Evolutionary conservation across 2,329 filamentous ascomycete genomes (phyloP), one percentile per base, ranked within the genome.

Genomic region (Fusarium poae): DNA sequence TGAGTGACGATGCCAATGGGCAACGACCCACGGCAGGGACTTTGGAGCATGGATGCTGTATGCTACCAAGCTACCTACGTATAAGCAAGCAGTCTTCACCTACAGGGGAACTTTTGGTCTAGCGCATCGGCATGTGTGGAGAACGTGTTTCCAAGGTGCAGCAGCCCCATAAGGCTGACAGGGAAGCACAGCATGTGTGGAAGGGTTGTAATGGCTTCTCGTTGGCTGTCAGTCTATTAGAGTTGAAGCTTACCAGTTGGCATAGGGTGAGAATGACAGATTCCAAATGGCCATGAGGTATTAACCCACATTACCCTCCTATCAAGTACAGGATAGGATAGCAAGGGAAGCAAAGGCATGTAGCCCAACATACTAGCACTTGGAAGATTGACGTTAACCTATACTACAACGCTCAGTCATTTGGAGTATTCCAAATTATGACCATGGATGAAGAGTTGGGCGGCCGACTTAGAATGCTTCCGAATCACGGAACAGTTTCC

Each of bases 91-190:
- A 56, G 45, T 32, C 25, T 64, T 48, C 23, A 46, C 45, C 30
- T 45, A 55, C 23, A 49, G 10, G 25, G 54, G 70, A 60, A 62
- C 71, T 73, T 74, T 74, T 64, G 67, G 57, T 56, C 42, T 63
- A 61, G 59, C 62, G 58, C 63, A 65, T 72, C 62, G 60, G 50
- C 48, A 57, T 44, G 42, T 64, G 71, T 73, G 68, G 70, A 65
- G 67, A 70, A 50, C 51, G 37, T 67, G 51, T 48, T 25, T 67
- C 61, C 48, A 42, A 62, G 57, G 52, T 62, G 62, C 62, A 56
- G 54, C 57, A 50, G 54, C 63, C 65, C 68, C 72, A 66, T 76
- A 76, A 72, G 74, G 74, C 74, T 76, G 74, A 74, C 70, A 68
- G 57, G 67, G 67, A 61, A 49, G 63, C 60, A 39, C 57, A 49